Evolutionary conservation across 352 stramenopile genomes (phyloP).

Genomic region (Pythium rhizo-oryzae): DNA sequence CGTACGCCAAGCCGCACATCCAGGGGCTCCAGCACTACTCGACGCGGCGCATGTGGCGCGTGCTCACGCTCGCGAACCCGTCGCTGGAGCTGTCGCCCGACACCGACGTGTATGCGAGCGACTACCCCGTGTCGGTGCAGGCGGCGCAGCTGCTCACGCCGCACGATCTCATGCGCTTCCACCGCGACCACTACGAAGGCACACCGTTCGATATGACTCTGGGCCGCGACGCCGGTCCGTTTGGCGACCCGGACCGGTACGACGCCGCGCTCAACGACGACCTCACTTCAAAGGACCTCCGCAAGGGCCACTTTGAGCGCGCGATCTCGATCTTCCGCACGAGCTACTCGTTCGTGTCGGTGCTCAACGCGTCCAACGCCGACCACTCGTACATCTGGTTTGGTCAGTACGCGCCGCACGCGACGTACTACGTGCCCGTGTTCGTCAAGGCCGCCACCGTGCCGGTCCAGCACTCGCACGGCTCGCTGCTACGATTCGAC

Average conservation of each 20-base stretch:
- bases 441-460: conserved; percentile 67
- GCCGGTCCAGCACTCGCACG: conserved; percentile 49
- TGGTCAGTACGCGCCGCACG: conserved; percentile 89
- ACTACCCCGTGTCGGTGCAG: conserved; percentile 90
- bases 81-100: conserved; percentile 66
- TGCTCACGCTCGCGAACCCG: conserved; percentile 84
- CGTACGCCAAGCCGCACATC: conserved; percentile 75
- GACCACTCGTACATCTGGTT: conserved; percentile 85
- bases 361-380: conserved; percentile 55
- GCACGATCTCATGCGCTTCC: conserved; percentile 90
- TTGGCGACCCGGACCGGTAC: conserved; percentile 91
- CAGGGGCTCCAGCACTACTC: conserved; percentile 79
- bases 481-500: conserved; percentile 72
- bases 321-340: conserved; percentile 94
- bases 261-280: conserved; percentile 52
- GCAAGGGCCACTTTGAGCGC: conserved; percentile 81
- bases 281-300: conserved; percentile 53
- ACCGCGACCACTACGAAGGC: conserved; percentile 94
- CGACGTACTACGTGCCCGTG: conserved; percentile 89
- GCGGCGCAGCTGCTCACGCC: conserved; percentile 52
- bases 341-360: conserved; percentile 88
- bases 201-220: conserved; percentile 91
- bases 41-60: conserved; percentile 90
- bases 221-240: conserved; percentile 84
- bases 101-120: conserved; percentile 70